Evolutionary conservation across 1,284 basidiomycete species (phyloP).

Genomic region (Jaminaea rosea): DNA sequence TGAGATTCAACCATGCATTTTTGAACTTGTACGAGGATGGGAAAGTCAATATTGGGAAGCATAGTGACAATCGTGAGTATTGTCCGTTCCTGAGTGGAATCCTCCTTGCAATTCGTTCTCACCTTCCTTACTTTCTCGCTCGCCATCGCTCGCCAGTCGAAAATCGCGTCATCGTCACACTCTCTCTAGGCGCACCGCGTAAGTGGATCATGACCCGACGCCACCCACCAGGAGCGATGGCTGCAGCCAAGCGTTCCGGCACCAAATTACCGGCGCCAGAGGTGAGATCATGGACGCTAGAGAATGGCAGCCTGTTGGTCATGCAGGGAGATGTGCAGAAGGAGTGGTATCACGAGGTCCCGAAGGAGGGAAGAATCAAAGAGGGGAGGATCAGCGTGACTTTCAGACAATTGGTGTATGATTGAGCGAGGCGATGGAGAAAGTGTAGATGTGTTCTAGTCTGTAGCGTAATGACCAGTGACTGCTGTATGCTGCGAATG

Average conservation of each 20-base stretch:
- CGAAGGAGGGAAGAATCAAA: slow-evolving; percentile 31
- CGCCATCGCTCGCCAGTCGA: slow-evolving; percentile 1
- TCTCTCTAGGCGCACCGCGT: slow-evolving; percentile 52
- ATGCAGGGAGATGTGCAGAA: slow-evolving; percentile 55
- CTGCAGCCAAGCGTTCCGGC: neutral
- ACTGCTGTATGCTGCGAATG: no score
- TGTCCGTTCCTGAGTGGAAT: slow-evolving; percentile 40
- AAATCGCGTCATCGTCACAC: slow-evolving; percentile 52
- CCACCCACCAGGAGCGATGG: neutral
- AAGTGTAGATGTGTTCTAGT: no score
- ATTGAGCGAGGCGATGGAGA: no score
- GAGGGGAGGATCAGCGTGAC: slow-evolving; percentile 21
- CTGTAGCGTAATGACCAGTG: no score
- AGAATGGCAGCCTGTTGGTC: slow-evolving; percentile 52
- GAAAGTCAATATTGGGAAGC: slow-evolving; percentile 47
- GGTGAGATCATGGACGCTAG: slow-evolving; percentile 46
- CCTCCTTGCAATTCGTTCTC: slow-evolving; percentile 1
- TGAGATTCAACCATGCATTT: slow-evolving; percentile 54
- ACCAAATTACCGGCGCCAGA: neutral
- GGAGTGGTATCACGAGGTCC: slow-evolving; percentile 50
- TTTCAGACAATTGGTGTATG: neutral
- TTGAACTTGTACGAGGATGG: slow-evolving; percentile 54
- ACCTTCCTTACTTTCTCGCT: neutral
- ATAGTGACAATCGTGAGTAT: slow-evolving; percentile 47
- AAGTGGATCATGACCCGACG: slow-evolving; percentile 51